Conservation (phyloP, 495 filamentous ascomycete genomes). For the Immersiella caudata region DNA sequence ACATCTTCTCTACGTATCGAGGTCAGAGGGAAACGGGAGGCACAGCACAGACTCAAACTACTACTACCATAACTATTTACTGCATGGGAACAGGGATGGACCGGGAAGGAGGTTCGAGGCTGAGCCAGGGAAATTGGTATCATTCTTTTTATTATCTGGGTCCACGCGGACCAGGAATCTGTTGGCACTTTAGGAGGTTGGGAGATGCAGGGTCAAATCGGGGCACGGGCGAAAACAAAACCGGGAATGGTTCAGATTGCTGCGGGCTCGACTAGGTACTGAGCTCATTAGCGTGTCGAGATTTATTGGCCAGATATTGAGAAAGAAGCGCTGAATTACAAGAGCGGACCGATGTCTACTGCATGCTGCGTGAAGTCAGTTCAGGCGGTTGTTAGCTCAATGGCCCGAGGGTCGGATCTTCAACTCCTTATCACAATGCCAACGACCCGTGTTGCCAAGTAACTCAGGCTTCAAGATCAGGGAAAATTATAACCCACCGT, state of each 20-base stretch:
- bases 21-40: background rate
- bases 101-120: background rate
- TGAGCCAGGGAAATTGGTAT: background rate
- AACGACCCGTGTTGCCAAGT: too few relatives aligned
- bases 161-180: background rate
- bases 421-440: too few relatives aligned
- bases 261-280: background rate
- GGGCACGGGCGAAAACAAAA: background rate
- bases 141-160: background rate
- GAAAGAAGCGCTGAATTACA: background rate
- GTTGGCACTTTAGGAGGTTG: background rate
- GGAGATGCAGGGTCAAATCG: background rate
- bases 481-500: too few relatives aligned
- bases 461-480: too few relatives aligned
- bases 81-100: background rate
- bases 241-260: background rate
- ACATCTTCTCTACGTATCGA: background rate
- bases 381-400: too few relatives aligned
- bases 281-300: background rate
- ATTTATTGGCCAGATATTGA: background rate
- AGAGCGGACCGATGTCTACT: background rate
- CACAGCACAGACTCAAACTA: background rate
- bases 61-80: background rate
- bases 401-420: too few relatives aligned
- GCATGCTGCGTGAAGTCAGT: too few relatives aligned